These are phyloP conservation scores for Mytilinidion resinicola DNA, from an alignment of 495 filamentous ascomycete genomes.

Conservation along the genomic window DNA sequence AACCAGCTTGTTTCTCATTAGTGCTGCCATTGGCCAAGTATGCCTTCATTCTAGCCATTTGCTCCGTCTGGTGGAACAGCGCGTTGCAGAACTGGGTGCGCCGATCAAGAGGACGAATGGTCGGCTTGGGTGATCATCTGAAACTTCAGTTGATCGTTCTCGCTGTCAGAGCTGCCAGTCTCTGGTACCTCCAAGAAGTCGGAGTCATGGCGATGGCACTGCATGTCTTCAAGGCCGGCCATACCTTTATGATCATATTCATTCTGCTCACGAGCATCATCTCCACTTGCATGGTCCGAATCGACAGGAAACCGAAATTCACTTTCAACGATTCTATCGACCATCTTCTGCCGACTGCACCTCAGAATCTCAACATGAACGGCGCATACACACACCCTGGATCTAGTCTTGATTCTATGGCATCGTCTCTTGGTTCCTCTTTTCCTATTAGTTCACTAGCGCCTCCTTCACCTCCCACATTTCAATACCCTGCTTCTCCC, in stretches of 20 bases:
- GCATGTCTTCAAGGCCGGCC: constrained; percentile 43
- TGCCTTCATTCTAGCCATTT: constrained; percentile 47
- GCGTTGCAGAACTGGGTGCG: constrained; percentile 57
- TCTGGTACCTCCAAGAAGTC: constrained; percentile 45
- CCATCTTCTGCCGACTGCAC: constrained; percentile 29
- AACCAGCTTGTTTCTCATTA: background rate
- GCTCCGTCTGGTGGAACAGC: constrained; percentile 73
- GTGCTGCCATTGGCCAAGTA: constrained; percentile 32
- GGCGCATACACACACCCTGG: background rate
- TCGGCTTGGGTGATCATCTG: constrained; percentile 63
- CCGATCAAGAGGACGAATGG: constrained; percentile 56
- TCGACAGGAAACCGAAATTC: constrained; percentile 32
- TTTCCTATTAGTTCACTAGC: constrained; percentile 6
- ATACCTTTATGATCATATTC: constrained; percentile 49
- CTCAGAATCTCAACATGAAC: background rate
- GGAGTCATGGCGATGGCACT: constrained; percentile 35
- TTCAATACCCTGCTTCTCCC: constrained; percentile 12
- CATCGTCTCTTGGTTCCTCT: constrained; percentile 11
- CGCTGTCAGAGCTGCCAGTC: constrained; percentile 49
- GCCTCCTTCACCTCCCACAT: constrained; percentile 11
- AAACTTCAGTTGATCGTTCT: constrained; percentile 58
- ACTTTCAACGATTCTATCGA: constrained; percentile 23
- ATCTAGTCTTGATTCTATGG: constrained; percentile 20
- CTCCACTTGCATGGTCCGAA: constrained; percentile 17
- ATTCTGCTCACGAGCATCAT: constrained; percentile 18